phyloP scores from a whole-genome alignment of 352 stramenopile genomes.

The Thraustochytrium aureum region DNA sequence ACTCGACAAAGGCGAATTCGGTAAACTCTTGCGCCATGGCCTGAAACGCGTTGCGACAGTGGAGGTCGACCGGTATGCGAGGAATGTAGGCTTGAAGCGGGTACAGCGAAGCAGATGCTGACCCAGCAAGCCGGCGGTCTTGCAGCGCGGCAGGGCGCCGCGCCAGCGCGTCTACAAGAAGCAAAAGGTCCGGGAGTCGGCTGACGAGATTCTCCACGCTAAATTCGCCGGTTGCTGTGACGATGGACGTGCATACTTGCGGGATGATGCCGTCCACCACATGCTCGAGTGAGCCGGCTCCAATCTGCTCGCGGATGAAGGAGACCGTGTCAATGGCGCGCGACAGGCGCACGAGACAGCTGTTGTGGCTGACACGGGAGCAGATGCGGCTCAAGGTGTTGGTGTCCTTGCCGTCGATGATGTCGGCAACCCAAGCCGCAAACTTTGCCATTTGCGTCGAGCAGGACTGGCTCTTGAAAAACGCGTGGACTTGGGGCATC shows the following conservation, averaged over 20 bases:
- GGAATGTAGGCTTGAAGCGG: slow-evolving; percentile 46
- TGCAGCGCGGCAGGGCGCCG: background rate
- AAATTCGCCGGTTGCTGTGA: background rate
- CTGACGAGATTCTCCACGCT: background rate
- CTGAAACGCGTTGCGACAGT: slow-evolving; percentile 24
- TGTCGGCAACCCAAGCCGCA: background rate
- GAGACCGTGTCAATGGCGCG: slow-evolving; percentile 2
- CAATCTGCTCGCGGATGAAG: slow-evolving; percentile 37
- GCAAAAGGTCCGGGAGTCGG: background rate
- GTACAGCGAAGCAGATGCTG: slow-evolving; percentile 9
- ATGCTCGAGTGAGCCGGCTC: slow-evolving; percentile 24
- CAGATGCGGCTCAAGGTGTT: slow-evolving; percentile 12
- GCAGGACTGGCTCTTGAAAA: slow-evolving; percentile 8
- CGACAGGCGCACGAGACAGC: slow-evolving; percentile 32
- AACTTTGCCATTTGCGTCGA: background rate
- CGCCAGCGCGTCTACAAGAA: slow-evolving; percentile 10
- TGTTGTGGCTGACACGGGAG: background rate
- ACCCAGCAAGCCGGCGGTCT: too few species aligned
- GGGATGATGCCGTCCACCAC: slow-evolving; percentile 30
- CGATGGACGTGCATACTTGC: background rate
- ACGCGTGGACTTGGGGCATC: background rate
- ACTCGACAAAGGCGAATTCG: slow-evolving; percentile 7
- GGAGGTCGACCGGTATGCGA: background rate
- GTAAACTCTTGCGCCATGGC: slow-evolving; percentile 17
- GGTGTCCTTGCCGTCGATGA: slow-evolving; percentile 21